These are phyloP conservation scores for Lactarius deliciosus DNA, from an alignment of 768 basidiomycete genomes.

Conservation along the genomic window DNA sequence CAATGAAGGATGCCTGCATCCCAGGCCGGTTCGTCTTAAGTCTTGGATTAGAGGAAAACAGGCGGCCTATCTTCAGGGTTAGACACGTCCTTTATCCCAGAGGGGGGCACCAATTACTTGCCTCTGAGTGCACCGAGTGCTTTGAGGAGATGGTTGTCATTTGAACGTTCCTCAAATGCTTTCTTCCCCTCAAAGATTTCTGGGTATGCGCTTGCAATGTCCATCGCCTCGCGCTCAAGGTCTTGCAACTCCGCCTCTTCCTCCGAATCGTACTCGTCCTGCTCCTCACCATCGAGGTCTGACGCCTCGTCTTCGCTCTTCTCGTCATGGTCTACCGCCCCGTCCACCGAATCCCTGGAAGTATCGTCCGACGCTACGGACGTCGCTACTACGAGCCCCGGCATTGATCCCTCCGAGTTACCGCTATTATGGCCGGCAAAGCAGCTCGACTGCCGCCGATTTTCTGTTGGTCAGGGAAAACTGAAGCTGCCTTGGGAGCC, in stretches of 20 bases:
- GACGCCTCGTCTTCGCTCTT: constrained; percentile 42
- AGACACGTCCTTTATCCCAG: background rate
- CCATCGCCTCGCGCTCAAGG: constrained; percentile 70
- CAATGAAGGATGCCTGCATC: background rate
- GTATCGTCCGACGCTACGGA: constrained; percentile 55
- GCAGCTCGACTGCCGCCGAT: constrained; percentile 19
- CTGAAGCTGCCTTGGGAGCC: constrained; percentile 27
- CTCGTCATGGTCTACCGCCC: constrained; percentile 36
- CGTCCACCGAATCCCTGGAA: constrained; percentile 42
- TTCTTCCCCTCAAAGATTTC: constrained; percentile 56
- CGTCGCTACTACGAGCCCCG: constrained; percentile 50
- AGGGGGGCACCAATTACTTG: constrained; percentile 31
- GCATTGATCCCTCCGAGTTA: constrained; percentile 58
- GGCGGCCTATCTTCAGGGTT: constrained; percentile 49
- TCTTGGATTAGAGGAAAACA: constrained; percentile 44
- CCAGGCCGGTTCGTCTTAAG: constrained; percentile 20
- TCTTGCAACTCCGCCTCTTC: constrained; percentile 66
- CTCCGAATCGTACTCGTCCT: constrained; percentile 59
- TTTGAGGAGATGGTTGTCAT: constrained; percentile 77
- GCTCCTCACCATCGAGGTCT: constrained; percentile 40
- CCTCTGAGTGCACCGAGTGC: constrained; percentile 74
- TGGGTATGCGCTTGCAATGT: constrained; percentile 53
- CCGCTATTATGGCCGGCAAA: constrained; percentile 53
- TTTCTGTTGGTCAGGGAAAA: background rate
- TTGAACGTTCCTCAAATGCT: constrained; percentile 48